A percentile compares a stretch with the other conserved stretches of the same genome.
Conservation (phyloP, 306 rosid species). For the Prunus kanzakura region DNA sequence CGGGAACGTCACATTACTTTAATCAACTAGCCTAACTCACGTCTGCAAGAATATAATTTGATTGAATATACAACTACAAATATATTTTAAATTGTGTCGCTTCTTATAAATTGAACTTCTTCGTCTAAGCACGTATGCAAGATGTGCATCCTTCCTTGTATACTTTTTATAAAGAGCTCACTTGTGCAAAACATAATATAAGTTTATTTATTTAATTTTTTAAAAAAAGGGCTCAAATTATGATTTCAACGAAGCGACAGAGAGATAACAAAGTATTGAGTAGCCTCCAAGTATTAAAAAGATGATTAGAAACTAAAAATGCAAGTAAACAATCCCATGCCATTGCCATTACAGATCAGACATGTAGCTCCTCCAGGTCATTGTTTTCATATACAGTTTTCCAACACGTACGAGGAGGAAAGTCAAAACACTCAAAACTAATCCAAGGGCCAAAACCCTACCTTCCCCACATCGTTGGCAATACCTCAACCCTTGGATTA, state of each 20-base stretch:
- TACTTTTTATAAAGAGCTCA: too few species aligned
- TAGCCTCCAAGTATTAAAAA: neutral
- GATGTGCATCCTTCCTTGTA: too few species aligned
- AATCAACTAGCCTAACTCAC: too few species aligned
- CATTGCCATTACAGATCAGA: neutral
- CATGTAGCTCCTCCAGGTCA: neutral
- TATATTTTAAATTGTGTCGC: too few species aligned
- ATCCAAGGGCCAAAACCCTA: neutral
- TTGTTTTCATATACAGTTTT: neutral
- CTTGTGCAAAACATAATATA: too few species aligned
- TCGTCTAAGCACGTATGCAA: too few species aligned
- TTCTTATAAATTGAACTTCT: too few species aligned
- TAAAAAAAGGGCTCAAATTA: neutral
- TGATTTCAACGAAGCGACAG: neutral
- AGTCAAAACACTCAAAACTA: neutral
- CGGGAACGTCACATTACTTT: accelerated
- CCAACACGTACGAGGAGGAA: neutral
- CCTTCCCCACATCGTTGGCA: neutral
- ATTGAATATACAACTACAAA: neutral
- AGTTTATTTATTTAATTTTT: too few species aligned
- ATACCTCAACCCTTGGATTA: neutral
- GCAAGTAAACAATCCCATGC: neutral
- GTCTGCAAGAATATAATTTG: too few species aligned
- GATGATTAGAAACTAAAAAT: neutral
- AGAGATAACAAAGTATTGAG: neutral